Evolutionary conservation across 148 eudicot species (phyloP).

Genomic region (Chenopodium formosanum): DNA sequence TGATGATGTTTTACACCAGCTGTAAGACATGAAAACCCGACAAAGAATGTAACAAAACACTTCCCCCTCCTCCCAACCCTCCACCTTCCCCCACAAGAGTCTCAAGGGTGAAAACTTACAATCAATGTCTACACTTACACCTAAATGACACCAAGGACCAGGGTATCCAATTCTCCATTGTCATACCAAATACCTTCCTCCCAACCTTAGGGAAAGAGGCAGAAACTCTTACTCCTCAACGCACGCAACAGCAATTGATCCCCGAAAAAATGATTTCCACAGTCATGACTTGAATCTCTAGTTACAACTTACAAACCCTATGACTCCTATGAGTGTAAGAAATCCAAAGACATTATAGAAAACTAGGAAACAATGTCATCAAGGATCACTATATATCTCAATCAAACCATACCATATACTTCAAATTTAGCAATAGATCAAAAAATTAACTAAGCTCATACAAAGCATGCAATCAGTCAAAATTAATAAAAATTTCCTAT

Average conservation of each 20-base stretch:
- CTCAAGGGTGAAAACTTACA: not conserved
- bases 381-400: conserved; percentile 1
- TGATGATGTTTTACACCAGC: not conserved
- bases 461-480: conserved; percentile 29
- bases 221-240: not conserved
- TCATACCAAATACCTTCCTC: conserved; percentile 8
- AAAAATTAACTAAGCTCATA: not conserved
- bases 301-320: not conserved
- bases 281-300: not conserved
- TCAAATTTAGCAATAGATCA: conserved; percentile 7
- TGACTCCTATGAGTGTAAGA: not conserved
- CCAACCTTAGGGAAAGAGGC: not conserved
- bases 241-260: not conserved
- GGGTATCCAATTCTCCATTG: not conserved
- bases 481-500: not conserved
- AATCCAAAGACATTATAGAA: not conserved
- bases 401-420: not conserved
- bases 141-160: not conserved
- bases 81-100: not conserved
- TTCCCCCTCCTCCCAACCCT: not conserved
- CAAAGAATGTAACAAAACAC: not conserved
- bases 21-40: not conserved
- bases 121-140: not conserved
- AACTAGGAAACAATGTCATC: not conserved
- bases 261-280: not conserved